Evolutionary conservation across 2,329 filamentous ascomycete species (phyloP), one percentile per base, ranked within the genome.

Genomic region (Fusarium continuum): DNA sequence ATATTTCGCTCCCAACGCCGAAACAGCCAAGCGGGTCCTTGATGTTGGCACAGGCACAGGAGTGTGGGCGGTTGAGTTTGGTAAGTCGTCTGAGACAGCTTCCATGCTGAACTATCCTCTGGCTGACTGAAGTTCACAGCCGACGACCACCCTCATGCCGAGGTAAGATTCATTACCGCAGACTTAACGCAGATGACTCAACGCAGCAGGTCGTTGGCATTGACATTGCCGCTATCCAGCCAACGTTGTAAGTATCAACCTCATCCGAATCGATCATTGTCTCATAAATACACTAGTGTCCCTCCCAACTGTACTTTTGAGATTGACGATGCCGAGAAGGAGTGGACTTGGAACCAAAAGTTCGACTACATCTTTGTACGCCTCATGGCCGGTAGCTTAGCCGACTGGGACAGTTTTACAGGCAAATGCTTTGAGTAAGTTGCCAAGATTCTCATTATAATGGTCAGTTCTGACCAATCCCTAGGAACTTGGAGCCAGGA

Each of bases 291-390:
- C 25, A 2, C 2, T 0, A 61, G 56, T 2, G 52, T 65, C 1
- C 62, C 61, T 3, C 48, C 43, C 0, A 65, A 65, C 14, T 65
- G 56, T 2, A 53, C 29, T 0, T 65, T 65, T 4, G 63, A 65
- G 23, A 48, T 65, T 0, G 61, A 65, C 2, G 61, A 65, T 1
- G 53, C 32, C 0, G 63, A 64, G 16, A 54, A 56, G 35, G 41
- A 64, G 2, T 67, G 63, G 63, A 64, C 64, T 0, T 67, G 59
- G 63, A 16, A 17, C 2, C 28, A 32, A 1, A 39, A 32, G 0
- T 67, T 66, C 1, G 63, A 66, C 31, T 67, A 61, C 1, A 61
- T 67, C 13, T 64, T 67, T 10, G n/a, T 46, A 0, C 55, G 64
- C 4, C 46, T 66, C 11, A 64, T 67, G 64, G 45, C 47, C 2